Base-by-base conservation (phyloP, 2,329 filamentous ascomycete genomes). In the Pestalotiopsis fici region DNA sequence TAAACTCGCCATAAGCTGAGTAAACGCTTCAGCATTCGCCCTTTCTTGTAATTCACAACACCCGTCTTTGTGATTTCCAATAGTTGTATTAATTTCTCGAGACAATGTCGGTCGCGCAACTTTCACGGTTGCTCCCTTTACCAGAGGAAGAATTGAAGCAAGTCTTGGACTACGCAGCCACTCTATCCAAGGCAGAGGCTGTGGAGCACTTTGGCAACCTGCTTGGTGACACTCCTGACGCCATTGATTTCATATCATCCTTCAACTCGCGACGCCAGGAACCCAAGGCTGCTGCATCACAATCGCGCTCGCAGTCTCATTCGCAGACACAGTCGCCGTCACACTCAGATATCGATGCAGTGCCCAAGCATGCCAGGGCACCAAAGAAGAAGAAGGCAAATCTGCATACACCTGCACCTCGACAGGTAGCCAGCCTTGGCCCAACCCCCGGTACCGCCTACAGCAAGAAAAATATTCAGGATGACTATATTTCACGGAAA, bases 191-290 rank as follows among this genome's bases (percentile, higher is more conserved):
- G 75, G 82, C 89, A 64, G 92, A 91, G 70, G 93, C 93, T 15
- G 94, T 90, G 63, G 90, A 94, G 55, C 94, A 98, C 79, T 91
- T 99, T 69, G 92, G 90, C 78, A 94, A 96, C 75, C 84, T 99
- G 65, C 87, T 99, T 0, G 96, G 95, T 62, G 94, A 97, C 78
- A 94, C 93, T 6, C 88, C 94, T 1, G 90, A 92, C 73, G 87
- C 84, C 54, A 82, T 94, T 69, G 91, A 94, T 73, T 96, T 94
- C 77, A 90, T 95, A 70, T 89, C 93, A 0, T 91, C 90, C 21
- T 95, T 95, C 78, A 98, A 97, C 77, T 87, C 90, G 3, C 88
- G 83, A 21, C 81, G 88, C 63, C 80, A 84, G 71, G 83, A 83
- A 23, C 83, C 82, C 1, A 78, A 74, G 7, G 68, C 76, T 2